Evolutionary conservation across 208 protist genomes (phyloP), one percentile per base, ranked within the genome.

Genomic region (Angomonas deanei): DNA sequence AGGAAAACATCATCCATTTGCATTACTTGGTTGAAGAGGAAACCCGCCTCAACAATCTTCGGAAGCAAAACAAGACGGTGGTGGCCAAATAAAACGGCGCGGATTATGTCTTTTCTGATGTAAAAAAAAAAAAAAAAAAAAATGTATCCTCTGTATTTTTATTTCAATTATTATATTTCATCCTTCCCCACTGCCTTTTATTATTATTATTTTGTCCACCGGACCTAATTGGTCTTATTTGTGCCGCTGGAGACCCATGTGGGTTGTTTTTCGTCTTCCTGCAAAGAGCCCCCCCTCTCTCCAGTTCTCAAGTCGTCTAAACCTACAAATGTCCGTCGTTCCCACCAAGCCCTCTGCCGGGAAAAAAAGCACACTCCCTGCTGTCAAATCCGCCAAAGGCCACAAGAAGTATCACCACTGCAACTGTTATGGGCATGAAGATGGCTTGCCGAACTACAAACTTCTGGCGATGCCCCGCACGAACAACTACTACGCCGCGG

Each of bases 21-120:
- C 70, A 92, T 68, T 92, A 88, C 68, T 72, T 88, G 17, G 38
- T 88, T 42, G 77, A 92, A 42, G 85, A 92, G 64, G 72, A 88
- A 32, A 70, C 83, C 3, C 74, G 80, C 33, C 28, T 85, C 38
- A 82, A 76, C 47, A 46, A 67, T 36, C 70, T 87, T 3, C 78
- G 81, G 19, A 61, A 61, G 30, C 55, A 74, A 54, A 53, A 75
- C 26, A 76, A 64, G 24, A 75, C 3, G 28, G 19, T 17, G 47
- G 47, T 53, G 11, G n/a, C 8, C n/a, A 27, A 53, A 17, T 10
- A n/a, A 6, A 26, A 53, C 23, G 23, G 11, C 21, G 26, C n/a
- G n/a, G n/a, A n/a, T n/a, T n/a, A n/a, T n/a, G n/a, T n/a, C n/a
- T n/a, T n/a, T n/a, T n/a, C n/a, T n/a, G n/a, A n/a, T n/a, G n/a